Evolutionary conservation across 208 protist species (phyloP), one percentile per base, ranked within the genome.

Genomic region (Leptomonas seymouri): DNA sequence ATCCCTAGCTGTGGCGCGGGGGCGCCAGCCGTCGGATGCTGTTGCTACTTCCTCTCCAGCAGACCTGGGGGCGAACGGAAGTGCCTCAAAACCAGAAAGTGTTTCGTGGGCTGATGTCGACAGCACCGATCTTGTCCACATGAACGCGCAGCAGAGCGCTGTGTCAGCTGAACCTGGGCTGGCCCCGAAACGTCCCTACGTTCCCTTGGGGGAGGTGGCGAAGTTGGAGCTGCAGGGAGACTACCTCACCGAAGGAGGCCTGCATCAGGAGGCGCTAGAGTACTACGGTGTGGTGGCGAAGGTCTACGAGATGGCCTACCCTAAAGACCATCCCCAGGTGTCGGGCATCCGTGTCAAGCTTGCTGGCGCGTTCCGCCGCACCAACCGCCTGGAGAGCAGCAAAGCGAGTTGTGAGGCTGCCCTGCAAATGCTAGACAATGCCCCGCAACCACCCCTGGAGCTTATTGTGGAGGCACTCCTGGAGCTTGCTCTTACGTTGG

Each of bases 211-310:
- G 18, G 86, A 97, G 66, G 86, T 89, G 27, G 92, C 89, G 16
- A 93, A 94, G 77, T 66, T 97, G 64, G 89, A 97, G 76, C 74
- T 97, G 41, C 87, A 90, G 54, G 92, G 81, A 1, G 92, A 97
- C 65, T 97, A 97, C 70, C 74, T 86, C 54, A 90, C 84, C 23
- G 89, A 97, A 51, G 92, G 89, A 14, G 82, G 82, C 20, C 65
- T 94, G 25, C 82, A 90, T 71, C 92, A 97, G 67, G 89, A 97
- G 76, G 89, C 92, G 42, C 75, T 97, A 15, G 87, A 95, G 77
- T 78, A 86, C 77, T 97, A 97, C 66, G 92, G 92, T 15, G 92
- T 97, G 25, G 89, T 92, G 54, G 81, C 89, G 44, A 94, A 92
- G 80, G 86, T 82, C 31, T 97, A 97, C 75, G 61, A 83, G 39